These are phyloP conservation scores for Skeletonema potamos DNA, from an alignment of 108 stramenopile genomes.

Conservation along the genomic window DNA sequence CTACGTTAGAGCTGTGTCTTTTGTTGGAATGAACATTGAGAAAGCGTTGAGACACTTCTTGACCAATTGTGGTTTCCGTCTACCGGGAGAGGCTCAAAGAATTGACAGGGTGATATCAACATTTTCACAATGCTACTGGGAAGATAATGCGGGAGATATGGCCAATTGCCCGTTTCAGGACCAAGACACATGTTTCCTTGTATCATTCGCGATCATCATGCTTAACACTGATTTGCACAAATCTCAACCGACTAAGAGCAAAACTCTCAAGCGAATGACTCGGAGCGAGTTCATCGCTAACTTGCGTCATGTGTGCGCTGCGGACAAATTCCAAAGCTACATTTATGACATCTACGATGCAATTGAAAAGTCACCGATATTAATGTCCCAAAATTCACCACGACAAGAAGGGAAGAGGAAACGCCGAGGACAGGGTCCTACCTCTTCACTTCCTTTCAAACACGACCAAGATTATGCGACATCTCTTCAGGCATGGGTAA, in stretches of 20 bases:
- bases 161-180: conserved; percentile 81
- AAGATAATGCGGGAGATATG: conserved; percentile 91
- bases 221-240: conserved; percentile 98
- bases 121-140: conserved; percentile 94
- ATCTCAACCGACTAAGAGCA: conserved; percentile 39
- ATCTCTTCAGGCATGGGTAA: conserved; percentile 47
- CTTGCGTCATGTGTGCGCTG: conserved; percentile 67
- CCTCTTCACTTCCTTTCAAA: conserved; percentile 31
- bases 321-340: conserved; percentile 74
- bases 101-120: conserved; percentile 90
- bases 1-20: conserved; percentile 87
- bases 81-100: conserved; percentile 97
- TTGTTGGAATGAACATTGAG: conserved; percentile 94
- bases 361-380: conserved; percentile 74
- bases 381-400: conserved; percentile 18
- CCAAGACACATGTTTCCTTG: conserved; percentile 89
- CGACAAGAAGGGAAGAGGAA: conserved; percentile 10
- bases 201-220: conserved; percentile 97
- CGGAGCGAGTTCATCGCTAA: conserved; percentile 88
- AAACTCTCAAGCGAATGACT: conserved; percentile 83
- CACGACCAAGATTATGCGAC: conserved; percentile 33
- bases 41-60: conserved; percentile 89
- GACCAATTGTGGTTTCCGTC: conserved; percentile 89
- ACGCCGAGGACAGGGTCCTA: neutral
- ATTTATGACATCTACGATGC: conserved; percentile 77